Evolutionary conservation across 352 stramenopile genomes (phyloP).

Genomic region (Elongisporangium undulatum): DNA sequence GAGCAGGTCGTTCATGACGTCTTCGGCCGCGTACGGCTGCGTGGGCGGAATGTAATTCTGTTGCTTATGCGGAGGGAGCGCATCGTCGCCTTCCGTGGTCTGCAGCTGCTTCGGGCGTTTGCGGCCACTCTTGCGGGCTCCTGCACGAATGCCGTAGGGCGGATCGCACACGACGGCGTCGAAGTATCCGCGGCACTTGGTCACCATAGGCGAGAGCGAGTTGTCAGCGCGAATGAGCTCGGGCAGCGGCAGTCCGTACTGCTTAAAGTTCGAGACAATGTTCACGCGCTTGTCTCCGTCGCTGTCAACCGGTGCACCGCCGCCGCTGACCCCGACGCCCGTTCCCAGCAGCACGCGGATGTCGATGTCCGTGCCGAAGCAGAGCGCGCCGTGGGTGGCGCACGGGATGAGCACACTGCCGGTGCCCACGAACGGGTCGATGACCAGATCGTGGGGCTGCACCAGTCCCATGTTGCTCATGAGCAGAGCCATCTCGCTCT

Average conservation of each 20-base stretch:
- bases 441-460: constrained; percentile 71
- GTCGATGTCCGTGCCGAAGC: constrained; percentile 97
- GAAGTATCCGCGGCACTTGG: constrained; percentile 55
- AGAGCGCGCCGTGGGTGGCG: constrained; percentile 90
- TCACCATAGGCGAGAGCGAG: constrained; percentile 54
- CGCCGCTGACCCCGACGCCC: constrained; percentile 51
- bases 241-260: constrained; percentile 91
- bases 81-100: constrained; percentile 8
- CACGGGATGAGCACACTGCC: constrained; percentile 96
- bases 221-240: constrained; percentile 95
- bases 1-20: constrained; percentile 97
- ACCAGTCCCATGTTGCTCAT: constrained; percentile 91
- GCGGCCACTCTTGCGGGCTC: constrained; percentile 90
- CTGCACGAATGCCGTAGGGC: constrained; percentile 93
- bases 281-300: constrained; percentile 46
- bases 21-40: constrained; percentile 93
- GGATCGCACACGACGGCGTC: constrained; percentile 92
- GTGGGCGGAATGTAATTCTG: constrained; percentile 95
- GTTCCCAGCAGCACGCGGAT: constrained; percentile 92
- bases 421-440: constrained; percentile 98
- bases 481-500: constrained; percentile 95
- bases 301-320: constrained; percentile 9
- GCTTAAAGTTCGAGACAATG: constrained; percentile 86
- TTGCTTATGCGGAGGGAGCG: constrained; percentile 35
- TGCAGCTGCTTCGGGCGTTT: constrained; percentile 24